These are phyloP conservation scores for Xylaria hypoxylon DNA, from an alignment of 2,329 filamentous ascomycete genomes.

Conservation along the genomic window DNA sequence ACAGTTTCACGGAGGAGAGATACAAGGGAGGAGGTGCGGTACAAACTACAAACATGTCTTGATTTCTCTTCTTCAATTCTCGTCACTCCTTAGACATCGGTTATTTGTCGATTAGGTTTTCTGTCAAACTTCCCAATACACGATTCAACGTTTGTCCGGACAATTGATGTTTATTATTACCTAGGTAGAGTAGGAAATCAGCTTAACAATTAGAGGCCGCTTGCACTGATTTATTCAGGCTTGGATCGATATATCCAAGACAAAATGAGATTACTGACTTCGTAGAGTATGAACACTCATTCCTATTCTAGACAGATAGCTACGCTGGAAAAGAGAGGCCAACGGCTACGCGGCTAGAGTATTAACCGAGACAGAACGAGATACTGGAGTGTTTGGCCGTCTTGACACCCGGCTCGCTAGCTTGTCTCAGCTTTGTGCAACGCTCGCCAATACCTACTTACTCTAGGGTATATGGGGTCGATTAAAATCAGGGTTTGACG, in stretches of 20 bases:
- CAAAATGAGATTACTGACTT: not conserved
- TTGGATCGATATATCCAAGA: constrained; percentile 1
- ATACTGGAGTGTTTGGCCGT: not conserved
- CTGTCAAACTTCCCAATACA: not conserved
- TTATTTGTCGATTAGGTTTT: constrained; percentile 9
- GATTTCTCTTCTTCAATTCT: constrained; percentile 30
- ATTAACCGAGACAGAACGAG: constrained; percentile 12
- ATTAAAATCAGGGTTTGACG: not conserved
- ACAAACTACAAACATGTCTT: constrained; percentile 3
- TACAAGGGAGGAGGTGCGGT: not conserved
- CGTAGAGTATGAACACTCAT: not conserved
- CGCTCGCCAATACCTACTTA: constrained; percentile 27
- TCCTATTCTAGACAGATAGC: not conserved
- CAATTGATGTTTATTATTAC: not conserved
- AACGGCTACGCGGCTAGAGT: not conserved
- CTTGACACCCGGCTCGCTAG: constrained; percentile 7
- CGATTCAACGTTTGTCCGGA: not conserved
- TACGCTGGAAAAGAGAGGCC: not conserved
- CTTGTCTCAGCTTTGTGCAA: constrained; percentile 17
- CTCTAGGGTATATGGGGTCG: not conserved
- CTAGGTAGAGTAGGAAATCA: not conserved
- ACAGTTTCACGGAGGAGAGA: not conserved
- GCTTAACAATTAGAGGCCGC: not conserved
- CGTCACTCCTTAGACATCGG: constrained; percentile 25
- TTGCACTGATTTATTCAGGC: not conserved